Evolutionary conservation across 345 rosid species (phyloP).

Genomic region (Barbarea vulgaris): DNA sequence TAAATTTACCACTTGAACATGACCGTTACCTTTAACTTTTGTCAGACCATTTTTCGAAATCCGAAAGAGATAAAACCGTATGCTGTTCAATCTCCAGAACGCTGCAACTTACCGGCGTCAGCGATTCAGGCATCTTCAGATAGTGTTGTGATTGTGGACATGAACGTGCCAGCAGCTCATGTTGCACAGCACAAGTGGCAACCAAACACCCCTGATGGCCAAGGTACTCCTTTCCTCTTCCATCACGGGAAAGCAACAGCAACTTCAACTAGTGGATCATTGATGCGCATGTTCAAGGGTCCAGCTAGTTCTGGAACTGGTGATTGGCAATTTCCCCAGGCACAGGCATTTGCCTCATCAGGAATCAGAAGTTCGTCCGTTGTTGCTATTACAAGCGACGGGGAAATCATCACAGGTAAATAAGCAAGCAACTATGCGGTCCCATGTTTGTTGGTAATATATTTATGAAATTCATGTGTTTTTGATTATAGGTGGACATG

Average conservation of each 20-base stretch:
- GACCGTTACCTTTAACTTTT: conserved; percentile 28
- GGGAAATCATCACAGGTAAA: conserved; percentile 85
- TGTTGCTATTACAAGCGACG: conserved; percentile 77
- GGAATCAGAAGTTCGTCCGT: conserved; percentile 81
- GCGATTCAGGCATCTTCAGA: conserved; percentile 90
- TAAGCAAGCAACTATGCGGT: background rate
- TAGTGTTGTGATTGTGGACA: conserved; percentile 71
- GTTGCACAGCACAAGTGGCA: conserved; percentile 95
- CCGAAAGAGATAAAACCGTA: conserved; percentile 85
- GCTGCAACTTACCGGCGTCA: conserved; percentile 96
- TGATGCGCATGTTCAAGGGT: conserved; percentile 93
- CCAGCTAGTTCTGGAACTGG: conserved; percentile 61
- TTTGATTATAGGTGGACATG: conserved; percentile 77
- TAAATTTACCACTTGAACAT: background rate
- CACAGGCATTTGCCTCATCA: conserved; percentile 82
- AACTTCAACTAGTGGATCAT: conserved; percentile 67
- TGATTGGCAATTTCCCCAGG: conserved; percentile 87
- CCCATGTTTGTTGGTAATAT: conserved; percentile 19
- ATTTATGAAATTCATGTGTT: conserved; percentile 8
- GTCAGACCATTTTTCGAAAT: conserved; percentile 91
- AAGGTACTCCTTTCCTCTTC: conserved; percentile 91
- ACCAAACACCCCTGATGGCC: conserved; percentile 95
- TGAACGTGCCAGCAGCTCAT: conserved; percentile 90
- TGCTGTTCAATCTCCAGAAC: conserved; percentile 73
- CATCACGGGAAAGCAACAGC: conserved; percentile 78